phyloP scores from a whole-genome alignment of 352 stramenopile genomes.

The Phytophthora nicotianae region DNA sequence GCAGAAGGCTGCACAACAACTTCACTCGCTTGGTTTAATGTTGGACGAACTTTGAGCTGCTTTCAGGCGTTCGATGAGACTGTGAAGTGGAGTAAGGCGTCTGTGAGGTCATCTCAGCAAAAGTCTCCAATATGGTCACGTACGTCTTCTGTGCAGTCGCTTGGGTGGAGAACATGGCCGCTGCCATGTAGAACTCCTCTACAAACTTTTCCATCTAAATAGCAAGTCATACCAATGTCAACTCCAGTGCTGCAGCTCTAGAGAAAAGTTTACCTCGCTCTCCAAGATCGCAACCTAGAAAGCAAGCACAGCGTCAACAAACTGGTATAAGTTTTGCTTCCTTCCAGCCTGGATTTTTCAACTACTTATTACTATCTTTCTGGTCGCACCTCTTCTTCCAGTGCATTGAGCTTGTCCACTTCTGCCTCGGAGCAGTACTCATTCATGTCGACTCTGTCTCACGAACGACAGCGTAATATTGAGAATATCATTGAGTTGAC shows the following conservation, averaged over 20 bases:
- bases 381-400: conserved; percentile 50
- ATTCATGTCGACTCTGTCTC: conserved; percentile 38
- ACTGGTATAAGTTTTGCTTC: background rate
- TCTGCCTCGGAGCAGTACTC: conserved; percentile 42
- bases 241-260: background rate
- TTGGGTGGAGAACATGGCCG: conserved; percentile 54
- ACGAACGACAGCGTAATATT: conserved; percentile 3
- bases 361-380: background rate
- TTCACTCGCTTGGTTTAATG: conserved; percentile 1
- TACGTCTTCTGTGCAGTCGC: conserved; percentile 47
- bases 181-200: conserved; percentile 64
- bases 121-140: conserved; percentile 6
- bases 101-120: background rate
- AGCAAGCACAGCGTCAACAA: background rate
- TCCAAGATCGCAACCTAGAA: conserved; percentile 29
- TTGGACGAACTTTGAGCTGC: background rate
- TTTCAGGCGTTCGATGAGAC: conserved; percentile 16
- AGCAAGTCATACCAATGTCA: background rate
- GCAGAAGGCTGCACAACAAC: conserved; percentile 7
- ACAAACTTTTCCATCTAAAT: conserved; percentile 63
- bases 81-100: background rate
- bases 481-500: conserved; percentile 6
- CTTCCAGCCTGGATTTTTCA: conserved; percentile 7
- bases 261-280: conserved; percentile 20
- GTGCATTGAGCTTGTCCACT: conserved; percentile 30